Base-by-base conservation (phyloP, 768 basidiomycete species). In the Cyclocybe cylindracea region DNA sequence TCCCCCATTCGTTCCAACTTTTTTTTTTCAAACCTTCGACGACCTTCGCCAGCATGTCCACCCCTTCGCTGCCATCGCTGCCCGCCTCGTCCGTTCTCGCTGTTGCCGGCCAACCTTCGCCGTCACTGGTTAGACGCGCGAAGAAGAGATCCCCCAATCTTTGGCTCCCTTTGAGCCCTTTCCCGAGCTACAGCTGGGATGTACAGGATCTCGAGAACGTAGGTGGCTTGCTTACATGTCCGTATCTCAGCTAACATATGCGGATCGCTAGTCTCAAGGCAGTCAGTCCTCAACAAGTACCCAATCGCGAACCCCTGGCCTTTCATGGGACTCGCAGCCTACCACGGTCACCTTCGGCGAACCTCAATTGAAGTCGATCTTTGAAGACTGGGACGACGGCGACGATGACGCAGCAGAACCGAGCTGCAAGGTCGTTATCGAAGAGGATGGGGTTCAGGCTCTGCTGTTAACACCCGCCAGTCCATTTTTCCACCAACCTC, bases 371-470 rank as follows among this genome's bases (percentile, higher is more conserved):
- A 50, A 58, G 35, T 64, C 62, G 29, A 52, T 58, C 14, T 61
- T 64, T 42, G 62, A 64, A 43, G 58, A 64, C 31, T 61, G 60
- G 60, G 58, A 61, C 6, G 60, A 64, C 38, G 31, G 16, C 11
- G 7, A 11, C 14, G 46, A 46, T n/a, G n/a, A 32, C n/a, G 37
- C 40, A n/a, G 35, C 54, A 18, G 54, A 37, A 13, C 38, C 50
- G 13, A 38, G 34, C 34, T 29, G 55, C 16, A 45, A 45, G 9
- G 48, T 61, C 46, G 45, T 64, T 9, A 43, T 61, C 16, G 57
- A 60, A 38, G 54, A 59, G 35, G 62, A 61, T 35, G 60, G 58
- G 10, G 44, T 46, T 2, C 60, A 64, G 52, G 54, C 55, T 3
- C 44, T 64, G 34, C 50, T 64, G 43, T 57, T 61, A 16, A 46